Evolutionary conservation across 2,329 filamentous ascomycete species (phyloP).

Genomic region (Sclerotinia trifoliorum): DNA sequence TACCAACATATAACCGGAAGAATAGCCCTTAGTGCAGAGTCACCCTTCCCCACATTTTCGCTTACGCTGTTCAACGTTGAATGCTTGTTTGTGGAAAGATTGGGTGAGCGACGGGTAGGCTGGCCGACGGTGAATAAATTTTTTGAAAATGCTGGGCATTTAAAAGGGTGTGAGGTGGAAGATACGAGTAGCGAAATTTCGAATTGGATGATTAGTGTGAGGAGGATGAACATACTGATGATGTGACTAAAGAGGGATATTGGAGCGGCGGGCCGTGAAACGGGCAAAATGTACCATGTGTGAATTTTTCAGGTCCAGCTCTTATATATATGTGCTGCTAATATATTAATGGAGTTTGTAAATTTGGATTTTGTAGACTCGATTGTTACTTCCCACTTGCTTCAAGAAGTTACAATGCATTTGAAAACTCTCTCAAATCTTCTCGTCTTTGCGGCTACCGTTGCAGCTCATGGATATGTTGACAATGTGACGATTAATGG

Average conservation of each 20-base stretch:
- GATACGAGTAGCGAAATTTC: not conserved
- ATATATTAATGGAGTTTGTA: not conserved
- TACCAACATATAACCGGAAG: no score
- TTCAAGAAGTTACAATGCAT: conserved; percentile 7
- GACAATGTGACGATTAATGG: conserved; percentile 34
- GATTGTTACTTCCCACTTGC: not conserved
- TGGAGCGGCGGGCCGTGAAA: not conserved
- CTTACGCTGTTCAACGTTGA: not conserved
- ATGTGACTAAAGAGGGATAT: not conserved
- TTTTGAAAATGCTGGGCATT: not conserved
- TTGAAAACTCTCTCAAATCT: conserved; percentile 22
- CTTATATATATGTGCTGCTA: no score
- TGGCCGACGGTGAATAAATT: conserved; percentile 15
- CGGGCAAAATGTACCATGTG: not conserved
- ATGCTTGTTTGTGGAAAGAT: conserved; percentile 16
- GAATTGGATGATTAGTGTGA: no score
- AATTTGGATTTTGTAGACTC: not conserved
- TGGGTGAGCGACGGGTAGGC: not conserved
- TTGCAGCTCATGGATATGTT: conserved; percentile 30
- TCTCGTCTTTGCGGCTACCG: conserved; percentile 24
- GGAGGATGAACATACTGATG: not conserved
- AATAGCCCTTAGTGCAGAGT: no score
- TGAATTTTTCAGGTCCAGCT: not conserved
- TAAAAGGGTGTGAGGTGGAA: not conserved
- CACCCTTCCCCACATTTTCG: not conserved